These are phyloP conservation scores for Naganishia vishniacii DNA, from an alignment of 768 basidiomycete species.

Conservation along the genomic window DNA sequence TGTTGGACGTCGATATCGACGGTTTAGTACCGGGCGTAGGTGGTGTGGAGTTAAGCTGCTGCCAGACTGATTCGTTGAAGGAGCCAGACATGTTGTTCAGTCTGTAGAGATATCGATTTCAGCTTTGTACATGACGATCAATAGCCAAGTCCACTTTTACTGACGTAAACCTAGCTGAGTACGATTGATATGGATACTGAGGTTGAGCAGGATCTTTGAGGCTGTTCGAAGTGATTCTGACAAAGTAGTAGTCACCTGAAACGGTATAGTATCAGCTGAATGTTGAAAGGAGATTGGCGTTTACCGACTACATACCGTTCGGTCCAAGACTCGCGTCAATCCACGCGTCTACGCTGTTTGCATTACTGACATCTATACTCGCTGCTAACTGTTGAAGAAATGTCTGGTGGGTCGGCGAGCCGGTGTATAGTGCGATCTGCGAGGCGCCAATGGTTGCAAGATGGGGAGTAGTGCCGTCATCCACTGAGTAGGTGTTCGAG, in stretches of 20 bases:
- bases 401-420: conserved; percentile 39
- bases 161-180: conserved; percentile 73
- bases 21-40: neutral
- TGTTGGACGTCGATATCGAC: too few relatives aligned
- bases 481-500: conserved; percentile 11
- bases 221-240: conserved; percentile 63
- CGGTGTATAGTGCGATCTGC: conserved; percentile 46
- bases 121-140: neutral
- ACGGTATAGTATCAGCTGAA: neutral
- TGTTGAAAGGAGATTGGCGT: neutral
- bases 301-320: conserved; percentile 35
- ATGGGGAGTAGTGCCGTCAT: conserved; percentile 43
- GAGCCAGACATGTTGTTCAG: conserved; percentile 65
- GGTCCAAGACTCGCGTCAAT: conserved; percentile 44
- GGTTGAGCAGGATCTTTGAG: conserved; percentile 56
- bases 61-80: conserved; percentile 57
- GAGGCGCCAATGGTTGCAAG: conserved; percentile 38
- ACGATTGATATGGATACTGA: conserved; percentile 61
- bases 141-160: neutral
- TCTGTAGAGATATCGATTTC: conserved; percentile 49
- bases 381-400: conserved; percentile 45
- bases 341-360: conserved; percentile 35
- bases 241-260: conserved; percentile 54
- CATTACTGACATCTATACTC: conserved; percentile 44
- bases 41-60: conserved; percentile 55